Evolutionary conservation across 805 yeast species (phyloP).

Genomic region (Kodamaea fukazawae): DNA sequence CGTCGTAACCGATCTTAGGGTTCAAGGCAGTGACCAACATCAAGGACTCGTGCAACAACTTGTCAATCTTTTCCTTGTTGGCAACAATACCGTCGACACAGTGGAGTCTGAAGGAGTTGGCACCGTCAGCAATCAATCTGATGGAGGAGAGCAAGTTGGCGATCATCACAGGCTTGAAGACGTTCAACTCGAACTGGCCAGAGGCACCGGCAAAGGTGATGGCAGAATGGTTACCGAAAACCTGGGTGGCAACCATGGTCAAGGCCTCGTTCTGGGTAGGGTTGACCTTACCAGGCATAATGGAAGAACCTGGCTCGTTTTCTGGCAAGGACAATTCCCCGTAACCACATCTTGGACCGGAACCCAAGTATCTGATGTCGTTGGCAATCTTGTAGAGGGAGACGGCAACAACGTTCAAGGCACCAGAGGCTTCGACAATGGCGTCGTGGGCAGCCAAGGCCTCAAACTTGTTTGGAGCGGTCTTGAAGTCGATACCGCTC

Average conservation of each 20-base stretch:
- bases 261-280: conserved; percentile 99
- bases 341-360: conserved; percentile 99
- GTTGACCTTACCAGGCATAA: conserved; percentile 99
- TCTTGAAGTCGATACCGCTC: conserved; percentile 84
- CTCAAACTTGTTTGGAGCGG: conserved; percentile 99
- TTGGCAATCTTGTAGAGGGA: conserved; percentile 95
- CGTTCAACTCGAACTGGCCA: conserved; percentile 98
- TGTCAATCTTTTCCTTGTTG: conserved; percentile 80
- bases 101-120: conserved; percentile 84
- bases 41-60: conserved; percentile 87
- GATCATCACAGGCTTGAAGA: conserved; percentile 94
- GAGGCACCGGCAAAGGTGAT: conserved; percentile 98
- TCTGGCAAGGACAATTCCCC: conserved; percentile 95
- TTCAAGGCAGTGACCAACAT: conserved; percentile 98
- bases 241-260: conserved; percentile 97
- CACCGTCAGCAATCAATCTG: conserved; percentile 86
- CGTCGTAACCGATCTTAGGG: conserved; percentile 98
- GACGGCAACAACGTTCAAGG: conserved; percentile 90
- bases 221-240: conserved; percentile 93
- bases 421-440: conserved; percentile 95
- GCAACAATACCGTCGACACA: conserved; percentile 95
- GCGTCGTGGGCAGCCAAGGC: conserved; percentile 99
- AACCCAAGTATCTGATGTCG: conserved; percentile 96
- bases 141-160: conserved; percentile 84
- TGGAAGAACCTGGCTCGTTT: conserved; percentile 98